A percentile compares a stretch with the other conserved stretches of the same genome.
Conservation (phyloP, 2,329 filamentous ascomycete genomes). For the Claviceps paspali region DNA sequence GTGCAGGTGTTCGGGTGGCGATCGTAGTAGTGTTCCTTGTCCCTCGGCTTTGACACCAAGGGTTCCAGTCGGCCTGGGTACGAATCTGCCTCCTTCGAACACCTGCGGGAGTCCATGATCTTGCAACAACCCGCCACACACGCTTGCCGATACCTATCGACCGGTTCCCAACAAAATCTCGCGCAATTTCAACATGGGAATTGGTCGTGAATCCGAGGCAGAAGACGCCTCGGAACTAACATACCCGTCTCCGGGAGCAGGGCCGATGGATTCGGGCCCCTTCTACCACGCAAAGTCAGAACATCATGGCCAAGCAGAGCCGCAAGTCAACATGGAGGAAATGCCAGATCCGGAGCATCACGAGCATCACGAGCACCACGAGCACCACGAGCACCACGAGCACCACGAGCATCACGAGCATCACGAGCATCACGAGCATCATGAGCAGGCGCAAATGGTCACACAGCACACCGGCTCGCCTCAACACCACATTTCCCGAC, state of each 20-base stretch:
- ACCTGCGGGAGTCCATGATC: background rate
- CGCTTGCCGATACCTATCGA: background rate
- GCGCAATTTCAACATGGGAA: constrained; percentile 14
- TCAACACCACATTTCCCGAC: constrained; percentile 26
- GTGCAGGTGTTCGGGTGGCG: background rate
- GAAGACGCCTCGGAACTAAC: constrained; percentile 23
- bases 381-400: no score
- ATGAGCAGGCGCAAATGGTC: constrained; percentile 15
- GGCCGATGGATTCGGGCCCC: constrained; percentile 26
- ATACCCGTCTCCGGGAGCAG: constrained; percentile 31
- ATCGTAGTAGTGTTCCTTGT: no score
- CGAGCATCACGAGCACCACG: no score
- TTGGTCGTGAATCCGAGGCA: constrained; percentile 19
- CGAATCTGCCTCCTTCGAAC: no score
- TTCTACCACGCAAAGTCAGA: constrained; percentile 28
- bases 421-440: no score
- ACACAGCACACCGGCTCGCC: constrained; percentile 21
- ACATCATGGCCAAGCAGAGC: constrained; percentile 13
- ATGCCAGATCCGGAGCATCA: constrained; percentile 17
- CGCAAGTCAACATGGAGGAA: constrained; percentile 15
- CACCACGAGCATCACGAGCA: no score
- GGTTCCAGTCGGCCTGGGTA: background rate
- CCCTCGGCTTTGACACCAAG: background rate
- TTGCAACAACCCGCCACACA: background rate
- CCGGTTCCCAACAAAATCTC: background rate